Evolutionary conservation across 129 eudicot genomes (phyloP).

Genomic region (Lonicera japonica): DNA sequence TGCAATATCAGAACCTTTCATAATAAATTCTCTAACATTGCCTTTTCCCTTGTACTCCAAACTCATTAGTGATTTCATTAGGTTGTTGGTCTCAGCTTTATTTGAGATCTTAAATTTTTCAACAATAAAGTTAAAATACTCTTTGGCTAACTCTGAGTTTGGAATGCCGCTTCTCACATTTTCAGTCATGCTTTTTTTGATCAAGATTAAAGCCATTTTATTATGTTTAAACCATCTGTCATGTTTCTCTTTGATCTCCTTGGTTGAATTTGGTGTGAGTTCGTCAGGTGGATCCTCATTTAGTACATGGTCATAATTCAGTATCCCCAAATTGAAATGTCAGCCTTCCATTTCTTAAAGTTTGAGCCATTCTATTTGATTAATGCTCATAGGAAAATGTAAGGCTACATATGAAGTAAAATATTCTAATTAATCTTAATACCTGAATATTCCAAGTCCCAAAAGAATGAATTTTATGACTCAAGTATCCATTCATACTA

Average conservation of each 20-base stretch:
- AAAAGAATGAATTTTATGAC: no score
- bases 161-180: conserved; percentile 1
- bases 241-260: neutral
- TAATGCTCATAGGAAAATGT: no score
- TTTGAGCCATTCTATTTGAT: no score
- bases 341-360: no score
- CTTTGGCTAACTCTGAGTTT: neutral
- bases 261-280: neutral
- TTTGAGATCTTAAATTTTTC: neutral
- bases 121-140: neutral
- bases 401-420: no score
- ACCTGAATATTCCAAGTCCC: no score
- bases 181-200: conserved; percentile 1
- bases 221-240: neutral
- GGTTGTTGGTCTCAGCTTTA: conserved; percentile 1
- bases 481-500: no score
- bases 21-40: neutral
- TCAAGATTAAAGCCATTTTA: neutral
- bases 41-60: neutral
- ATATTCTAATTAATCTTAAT: no score
- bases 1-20: neutral
- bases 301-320: conserved; percentile 2
- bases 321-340: no score
- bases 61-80: neutral
- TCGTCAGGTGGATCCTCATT: neutral